Percentiles rank a stretch among this genome's conserved stretches.
phyloP scores from a whole-genome alignment of 257 asterid genomes.

The Penstemon davidsonii region DNA sequence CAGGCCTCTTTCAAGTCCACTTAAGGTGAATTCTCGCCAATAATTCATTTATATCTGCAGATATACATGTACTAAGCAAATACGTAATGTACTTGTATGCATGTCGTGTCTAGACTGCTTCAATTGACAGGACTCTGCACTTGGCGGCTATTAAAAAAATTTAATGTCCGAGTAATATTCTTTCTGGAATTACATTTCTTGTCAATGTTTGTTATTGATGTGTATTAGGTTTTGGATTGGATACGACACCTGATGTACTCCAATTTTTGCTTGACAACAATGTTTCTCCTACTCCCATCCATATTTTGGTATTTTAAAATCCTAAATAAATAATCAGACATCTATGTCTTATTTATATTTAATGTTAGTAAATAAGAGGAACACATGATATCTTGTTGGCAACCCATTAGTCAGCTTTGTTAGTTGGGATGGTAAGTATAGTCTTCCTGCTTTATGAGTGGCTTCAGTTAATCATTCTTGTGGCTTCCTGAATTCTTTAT shows the following conservation, averaged over 20 bases:
- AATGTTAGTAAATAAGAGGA: not conserved
- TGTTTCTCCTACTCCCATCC: not conserved
- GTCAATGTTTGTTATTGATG: not conserved
- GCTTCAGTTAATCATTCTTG: not conserved
- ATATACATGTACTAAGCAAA: too few relatives aligned
- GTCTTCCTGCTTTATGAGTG: constrained; percentile 7
- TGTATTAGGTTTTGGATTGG: not conserved
- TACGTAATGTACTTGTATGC: not conserved
- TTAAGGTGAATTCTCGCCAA: constrained; percentile 43
- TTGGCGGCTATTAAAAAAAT: not conserved
- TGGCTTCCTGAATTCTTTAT: not conserved
- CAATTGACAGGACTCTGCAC: too few relatives aligned
- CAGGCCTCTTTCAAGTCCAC: constrained; percentile 54
- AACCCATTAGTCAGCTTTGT: not conserved
- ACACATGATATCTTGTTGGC: constrained; percentile 7
- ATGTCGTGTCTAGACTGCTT: not conserved
- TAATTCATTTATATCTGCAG: too few relatives aligned
- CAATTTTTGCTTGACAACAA: too few relatives aligned
- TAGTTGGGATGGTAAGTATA: not conserved
- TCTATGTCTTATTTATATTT: not conserved
- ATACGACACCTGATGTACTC: too few relatives aligned
- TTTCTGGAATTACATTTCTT: not conserved
- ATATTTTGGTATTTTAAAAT: not conserved
- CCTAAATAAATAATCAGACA: too few relatives aligned
- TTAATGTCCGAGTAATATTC: not conserved